Base-by-base conservation (phyloP, 2,329 filamentous ascomycete species). In the Fusarium paranaense region DNA sequence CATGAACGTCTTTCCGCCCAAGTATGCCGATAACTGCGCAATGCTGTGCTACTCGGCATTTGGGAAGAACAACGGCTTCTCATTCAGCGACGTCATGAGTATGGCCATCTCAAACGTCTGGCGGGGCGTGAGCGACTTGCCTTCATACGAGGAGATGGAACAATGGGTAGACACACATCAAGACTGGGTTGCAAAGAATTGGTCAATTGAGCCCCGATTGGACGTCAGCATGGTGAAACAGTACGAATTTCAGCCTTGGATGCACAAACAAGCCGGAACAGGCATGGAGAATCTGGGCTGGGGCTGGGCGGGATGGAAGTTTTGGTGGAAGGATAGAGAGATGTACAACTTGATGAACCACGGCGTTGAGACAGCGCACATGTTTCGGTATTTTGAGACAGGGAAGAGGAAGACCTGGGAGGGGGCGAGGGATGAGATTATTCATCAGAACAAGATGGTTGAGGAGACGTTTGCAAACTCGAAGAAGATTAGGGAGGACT, bases 281-380 rank as follows among this genome's bases (percentile, higher is more conserved):
- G 82, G 85, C 0, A 80, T 85, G 69, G 82, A 86, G 67, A 82
- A 83, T 13, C 64, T 87, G 2, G 82, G 83, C 0, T 85, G 83
- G 79, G 83, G 83, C 2, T 79, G 72, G 78, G 78, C 79, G 18
- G 84, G 83, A 0, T 86, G 85, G 85, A 76, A 78, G 50, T 84
- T 85, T 42, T 86, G 84, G 83, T 76, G 81, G 54, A 70, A 71
- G 47, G 81, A 86, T 45, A 78, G 78, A 32, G 76, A 77, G 66
- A 80, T 86, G 69, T 84, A 78, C 18, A 79, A 81, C 13, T 40
- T 85, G 38, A 79, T 85, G 74, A 82, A 83, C 64, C 76, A 80
- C 3, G 84, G 83, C 0, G 79, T 86, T 5, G 82, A 84, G 73
- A 85, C 83, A 6, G 81, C 83, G 5, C 81, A 84, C 57, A 80